Conservation (phyloP, 2,329 filamentous ascomycete species). For the Fusarium ramigenum region DNA sequence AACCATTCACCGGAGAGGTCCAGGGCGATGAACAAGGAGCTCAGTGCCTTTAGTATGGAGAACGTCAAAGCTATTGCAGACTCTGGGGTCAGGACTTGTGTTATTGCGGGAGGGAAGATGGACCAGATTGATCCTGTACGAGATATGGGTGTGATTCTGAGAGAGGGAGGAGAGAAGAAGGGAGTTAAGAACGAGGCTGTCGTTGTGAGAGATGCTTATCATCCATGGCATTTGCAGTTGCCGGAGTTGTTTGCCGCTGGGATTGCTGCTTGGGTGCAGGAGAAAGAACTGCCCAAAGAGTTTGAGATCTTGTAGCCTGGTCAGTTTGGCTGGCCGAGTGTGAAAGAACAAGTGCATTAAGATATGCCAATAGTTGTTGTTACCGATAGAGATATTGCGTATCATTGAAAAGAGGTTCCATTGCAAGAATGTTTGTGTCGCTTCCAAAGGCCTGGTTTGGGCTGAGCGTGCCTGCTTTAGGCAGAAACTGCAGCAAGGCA, state of each 20-base stretch:
- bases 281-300: not conserved
- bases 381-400: too few species aligned
- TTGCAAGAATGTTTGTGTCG: not conserved
- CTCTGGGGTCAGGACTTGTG: slow-evolving; percentile 16
- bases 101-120: slow-evolving; percentile 24
- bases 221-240: slow-evolving; percentile 29
- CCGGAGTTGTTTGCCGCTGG: slow-evolving; percentile 23
- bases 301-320: not conserved
- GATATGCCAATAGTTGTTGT: too few species aligned
- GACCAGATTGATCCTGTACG: slow-evolving; percentile 10
- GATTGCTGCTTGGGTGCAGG: slow-evolving; percentile 3
- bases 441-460: not conserved
- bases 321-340: too few species aligned
- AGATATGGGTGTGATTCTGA: slow-evolving; percentile 7
- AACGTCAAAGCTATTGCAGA: not conserved
- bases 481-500: not conserved
- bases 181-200: slow-evolving; percentile 6
- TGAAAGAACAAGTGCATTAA: too few species aligned
- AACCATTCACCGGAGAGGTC: slow-evolving; percentile 16
- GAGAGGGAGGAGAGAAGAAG: not conserved
- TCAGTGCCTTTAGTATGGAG: slow-evolving; percentile 3
- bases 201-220: slow-evolving; percentile 20
- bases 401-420: too few species aligned
- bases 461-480: not conserved
- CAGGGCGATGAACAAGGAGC: not conserved